These are phyloP conservation scores for Cytidiella melzeri DNA, from an alignment of 768 basidiomycete genomes.

Conservation along the genomic window DNA sequence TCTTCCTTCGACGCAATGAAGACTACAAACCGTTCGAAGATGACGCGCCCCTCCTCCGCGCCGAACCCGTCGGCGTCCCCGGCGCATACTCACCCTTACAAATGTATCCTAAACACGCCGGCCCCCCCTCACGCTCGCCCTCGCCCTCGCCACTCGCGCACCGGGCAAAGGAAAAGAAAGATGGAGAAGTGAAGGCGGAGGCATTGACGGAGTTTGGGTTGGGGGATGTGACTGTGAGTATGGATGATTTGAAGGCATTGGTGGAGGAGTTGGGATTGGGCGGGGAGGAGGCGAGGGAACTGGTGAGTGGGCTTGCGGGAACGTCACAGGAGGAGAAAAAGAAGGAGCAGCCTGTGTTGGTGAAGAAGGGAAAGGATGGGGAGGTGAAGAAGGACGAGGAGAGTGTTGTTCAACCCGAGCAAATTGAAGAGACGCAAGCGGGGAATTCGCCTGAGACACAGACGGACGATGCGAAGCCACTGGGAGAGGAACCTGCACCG, in stretches of 20 bases:
- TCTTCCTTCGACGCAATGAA: slow-evolving; percentile 69
- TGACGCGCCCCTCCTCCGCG: slow-evolving; percentile 47
- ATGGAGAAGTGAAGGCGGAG: slow-evolving; percentile 51
- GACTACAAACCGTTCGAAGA: slow-evolving; percentile 60
- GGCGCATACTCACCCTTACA: slow-evolving; percentile 69
- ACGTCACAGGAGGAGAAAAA: slow-evolving; percentile 19
- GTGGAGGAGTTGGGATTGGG: slow-evolving; percentile 72
- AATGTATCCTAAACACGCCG: slow-evolving; percentile 76
- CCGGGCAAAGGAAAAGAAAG: slow-evolving; percentile 48
- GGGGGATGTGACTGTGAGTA: slow-evolving; percentile 71
- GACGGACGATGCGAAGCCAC: slow-evolving; percentile 9
- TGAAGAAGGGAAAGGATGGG: slow-evolving; percentile 7
- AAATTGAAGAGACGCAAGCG: slow-evolving; percentile 8
- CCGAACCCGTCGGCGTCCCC: slow-evolving; percentile 71
- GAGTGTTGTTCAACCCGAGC: neutral
- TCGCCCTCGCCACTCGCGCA: slow-evolving; percentile 27
- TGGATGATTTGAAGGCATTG: slow-evolving; percentile 65
- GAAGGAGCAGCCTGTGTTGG: slow-evolving; percentile 25
- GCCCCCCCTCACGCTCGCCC: slow-evolving; percentile 29
- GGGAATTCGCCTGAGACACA: slow-evolving; percentile 11
- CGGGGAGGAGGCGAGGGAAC: slow-evolving; percentile 69
- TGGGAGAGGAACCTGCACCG: slow-evolving; percentile 14
- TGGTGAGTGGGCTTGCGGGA: slow-evolving; percentile 53
- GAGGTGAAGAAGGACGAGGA: slow-evolving; percentile 7
- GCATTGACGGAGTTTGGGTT: slow-evolving; percentile 66